Conservation (phyloP, 352 stramenopile genomes). For the Thalassiosira mediterranea region DNA sequence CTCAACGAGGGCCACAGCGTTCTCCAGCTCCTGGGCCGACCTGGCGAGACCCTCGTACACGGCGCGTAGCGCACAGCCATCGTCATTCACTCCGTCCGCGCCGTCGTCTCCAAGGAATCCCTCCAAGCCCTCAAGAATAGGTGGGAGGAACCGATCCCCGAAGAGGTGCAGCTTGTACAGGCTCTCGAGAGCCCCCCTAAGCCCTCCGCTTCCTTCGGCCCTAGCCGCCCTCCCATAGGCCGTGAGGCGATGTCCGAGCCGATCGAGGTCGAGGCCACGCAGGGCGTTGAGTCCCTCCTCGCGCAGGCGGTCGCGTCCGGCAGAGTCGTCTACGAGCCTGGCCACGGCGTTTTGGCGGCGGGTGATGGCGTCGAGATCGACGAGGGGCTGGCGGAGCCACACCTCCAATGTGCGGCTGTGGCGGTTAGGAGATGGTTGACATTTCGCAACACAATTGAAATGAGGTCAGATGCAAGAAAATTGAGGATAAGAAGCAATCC, state of each 20-base stretch:
- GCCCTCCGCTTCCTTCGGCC: constrained; percentile 17
- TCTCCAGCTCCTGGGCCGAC: constrained; percentile 67
- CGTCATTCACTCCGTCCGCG: constrained; percentile 4
- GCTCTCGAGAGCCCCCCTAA: constrained; percentile 66
- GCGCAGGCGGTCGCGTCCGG: constrained; percentile 66
- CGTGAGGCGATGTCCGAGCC: constrained; percentile 37
- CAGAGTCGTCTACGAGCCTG: constrained; percentile 89
- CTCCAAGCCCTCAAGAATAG: constrained; percentile 55
- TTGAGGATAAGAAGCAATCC: too few relatives aligned
- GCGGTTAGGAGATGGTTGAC: neutral
- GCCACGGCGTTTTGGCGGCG: constrained; percentile 91
- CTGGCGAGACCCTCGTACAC: constrained; percentile 52
- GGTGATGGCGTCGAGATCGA: constrained; percentile 88
- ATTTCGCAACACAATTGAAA: neutral
- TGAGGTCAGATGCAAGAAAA: neutral
- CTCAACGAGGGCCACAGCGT: constrained; percentile 72
- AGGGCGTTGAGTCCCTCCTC: constrained; percentile 66
- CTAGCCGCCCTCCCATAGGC: constrained; percentile 16
- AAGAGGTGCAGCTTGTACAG: constrained; percentile 86
- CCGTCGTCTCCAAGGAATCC: constrained; percentile 38
- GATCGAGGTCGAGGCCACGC: constrained; percentile 64
- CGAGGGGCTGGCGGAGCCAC: constrained; percentile 96
- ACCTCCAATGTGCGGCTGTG: constrained; percentile 88
- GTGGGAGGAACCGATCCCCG: constrained; percentile 63
- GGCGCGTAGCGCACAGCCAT: constrained; percentile 32